phyloP scores from a whole-genome alignment of 306 rosid genomes.

The Sicyos edulis region DNA sequence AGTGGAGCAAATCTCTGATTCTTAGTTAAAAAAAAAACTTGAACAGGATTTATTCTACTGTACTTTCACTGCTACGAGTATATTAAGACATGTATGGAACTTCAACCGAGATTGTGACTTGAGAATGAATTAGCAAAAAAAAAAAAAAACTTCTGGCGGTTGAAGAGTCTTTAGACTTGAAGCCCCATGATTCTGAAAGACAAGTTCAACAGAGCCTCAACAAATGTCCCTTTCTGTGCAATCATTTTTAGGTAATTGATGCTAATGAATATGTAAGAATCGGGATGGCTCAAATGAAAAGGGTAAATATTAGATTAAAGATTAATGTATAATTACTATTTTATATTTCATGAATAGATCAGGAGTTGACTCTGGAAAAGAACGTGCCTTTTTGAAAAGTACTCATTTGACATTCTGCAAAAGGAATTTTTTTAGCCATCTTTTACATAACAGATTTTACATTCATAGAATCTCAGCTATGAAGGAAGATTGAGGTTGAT shows the following conservation, averaged over 20 bases:
- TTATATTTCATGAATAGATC: background rate
- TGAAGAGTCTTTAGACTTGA: background rate
- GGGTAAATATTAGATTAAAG: background rate
- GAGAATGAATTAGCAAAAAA: too few relatives aligned
- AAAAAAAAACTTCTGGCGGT: too few relatives aligned
- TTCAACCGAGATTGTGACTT: too few relatives aligned
- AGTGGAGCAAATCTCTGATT: background rate
- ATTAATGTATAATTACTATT: background rate
- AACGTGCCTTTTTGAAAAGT: background rate
- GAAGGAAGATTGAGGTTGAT: background rate
- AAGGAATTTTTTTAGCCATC: background rate
- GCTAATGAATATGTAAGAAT: background rate
- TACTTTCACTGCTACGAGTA: too few relatives aligned
- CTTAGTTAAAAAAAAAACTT: too few relatives aligned
- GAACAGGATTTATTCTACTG: too few relatives aligned
- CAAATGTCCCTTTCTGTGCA: background rate
- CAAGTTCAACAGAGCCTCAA: conserved; percentile 8
- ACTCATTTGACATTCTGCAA: background rate
- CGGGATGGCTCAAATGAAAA: background rate
- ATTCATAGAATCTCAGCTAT: background rate
- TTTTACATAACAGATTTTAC: background rate
- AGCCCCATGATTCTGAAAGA: background rate
- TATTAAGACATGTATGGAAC: too few relatives aligned
- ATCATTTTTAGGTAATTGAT: background rate
- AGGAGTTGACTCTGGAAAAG: background rate